A percentile compares a stretch with the other conserved stretches of the same genome.
Evolutionary conservation across 805 yeast species (phyloP).

Genomic region (Cyberlindnera lachancei): DNA sequence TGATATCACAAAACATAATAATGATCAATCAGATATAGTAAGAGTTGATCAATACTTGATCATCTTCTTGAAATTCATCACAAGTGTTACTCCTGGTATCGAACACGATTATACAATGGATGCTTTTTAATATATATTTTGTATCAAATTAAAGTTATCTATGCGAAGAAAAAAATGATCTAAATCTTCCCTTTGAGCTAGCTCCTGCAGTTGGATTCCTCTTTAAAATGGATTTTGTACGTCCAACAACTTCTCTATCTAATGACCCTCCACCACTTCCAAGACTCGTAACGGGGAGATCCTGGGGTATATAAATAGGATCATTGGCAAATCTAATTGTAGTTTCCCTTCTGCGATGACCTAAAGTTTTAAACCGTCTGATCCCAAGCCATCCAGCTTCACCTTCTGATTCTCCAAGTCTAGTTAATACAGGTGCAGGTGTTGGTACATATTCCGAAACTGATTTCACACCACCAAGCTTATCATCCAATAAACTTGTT

Average conservation of each 20-base stretch:
- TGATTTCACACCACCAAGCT: constrained; percentile 3
- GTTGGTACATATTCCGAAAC: constrained; percentile 10
- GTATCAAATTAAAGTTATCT: background rate
- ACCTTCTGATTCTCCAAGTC: background rate
- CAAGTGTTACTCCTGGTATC: constrained; percentile 96
- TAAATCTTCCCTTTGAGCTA: background rate
- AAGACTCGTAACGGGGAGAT: background rate
- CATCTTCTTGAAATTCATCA: constrained; percentile 85
- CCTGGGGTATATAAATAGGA: constrained; percentile 7
- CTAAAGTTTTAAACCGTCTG: constrained; percentile 1
- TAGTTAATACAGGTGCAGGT: constrained; percentile 11
- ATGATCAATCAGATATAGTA: constrained; percentile 38
- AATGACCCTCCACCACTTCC: too few relatives aligned
- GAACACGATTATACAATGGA: constrained; percentile 99
- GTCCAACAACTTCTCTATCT: too few relatives aligned
- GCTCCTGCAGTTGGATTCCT: background rate
- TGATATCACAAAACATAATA: too few relatives aligned
- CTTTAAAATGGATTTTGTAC: constrained; percentile 3
- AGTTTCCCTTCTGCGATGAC: constrained; percentile 1
- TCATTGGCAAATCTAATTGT: constrained; percentile 16
- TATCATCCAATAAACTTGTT: constrained; percentile 2
- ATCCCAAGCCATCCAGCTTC: constrained; percentile 2
- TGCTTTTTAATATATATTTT: constrained; percentile 43
- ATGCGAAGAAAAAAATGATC: background rate
- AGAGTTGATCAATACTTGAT: constrained; percentile 89